A percentile compares a stretch with the other conserved stretches of the same genome.
Conservation (phyloP, 2,329 filamentous ascomycete species). For the Neopestalotiopsis rosae region DNA sequence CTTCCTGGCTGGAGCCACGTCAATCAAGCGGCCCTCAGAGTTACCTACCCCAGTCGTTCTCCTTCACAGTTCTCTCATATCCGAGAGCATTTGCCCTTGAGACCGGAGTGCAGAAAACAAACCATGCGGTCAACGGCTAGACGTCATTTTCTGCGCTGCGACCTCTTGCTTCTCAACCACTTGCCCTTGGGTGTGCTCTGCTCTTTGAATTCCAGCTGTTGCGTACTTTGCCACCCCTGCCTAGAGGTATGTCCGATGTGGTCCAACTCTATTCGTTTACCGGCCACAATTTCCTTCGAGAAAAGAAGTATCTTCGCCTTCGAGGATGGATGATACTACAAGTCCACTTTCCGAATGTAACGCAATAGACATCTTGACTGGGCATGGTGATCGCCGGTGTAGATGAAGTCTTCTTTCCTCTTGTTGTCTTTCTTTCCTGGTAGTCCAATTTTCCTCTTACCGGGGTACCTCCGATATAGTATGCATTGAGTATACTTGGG, state of each 20-base stretch:
- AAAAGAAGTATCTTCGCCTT: not conserved
- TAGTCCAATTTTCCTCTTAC: not conserved
- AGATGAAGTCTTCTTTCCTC: not conserved
- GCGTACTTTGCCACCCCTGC: not conserved
- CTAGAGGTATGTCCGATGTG: not conserved
- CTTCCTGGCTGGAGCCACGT: constrained; percentile 5
- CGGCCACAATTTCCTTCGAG: not conserved
- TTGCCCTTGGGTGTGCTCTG: not conserved
- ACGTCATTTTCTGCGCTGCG: not conserved
- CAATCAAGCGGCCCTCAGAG: not conserved
- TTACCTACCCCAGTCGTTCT: not conserved
- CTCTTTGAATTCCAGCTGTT: not conserved
- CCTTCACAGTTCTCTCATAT: not conserved
- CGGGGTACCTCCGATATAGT: not conserved
- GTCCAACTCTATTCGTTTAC: not conserved
- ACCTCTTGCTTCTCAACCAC: constrained; percentile 1
- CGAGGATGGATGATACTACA: not conserved
- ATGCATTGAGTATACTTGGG: not conserved
- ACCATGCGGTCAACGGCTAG: not conserved
- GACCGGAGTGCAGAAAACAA: not conserved
- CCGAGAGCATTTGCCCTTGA: not conserved
- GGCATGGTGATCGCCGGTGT: not conserved
- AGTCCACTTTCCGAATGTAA: not conserved
- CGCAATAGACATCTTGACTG: not conserved
- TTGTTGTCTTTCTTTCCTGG: not conserved